A percentile compares a stretch with the other conserved stretches of the same genome.
phyloP scores from a whole-genome alignment of 257 asterid genomes.

The Solanum verrucosum region DNA sequence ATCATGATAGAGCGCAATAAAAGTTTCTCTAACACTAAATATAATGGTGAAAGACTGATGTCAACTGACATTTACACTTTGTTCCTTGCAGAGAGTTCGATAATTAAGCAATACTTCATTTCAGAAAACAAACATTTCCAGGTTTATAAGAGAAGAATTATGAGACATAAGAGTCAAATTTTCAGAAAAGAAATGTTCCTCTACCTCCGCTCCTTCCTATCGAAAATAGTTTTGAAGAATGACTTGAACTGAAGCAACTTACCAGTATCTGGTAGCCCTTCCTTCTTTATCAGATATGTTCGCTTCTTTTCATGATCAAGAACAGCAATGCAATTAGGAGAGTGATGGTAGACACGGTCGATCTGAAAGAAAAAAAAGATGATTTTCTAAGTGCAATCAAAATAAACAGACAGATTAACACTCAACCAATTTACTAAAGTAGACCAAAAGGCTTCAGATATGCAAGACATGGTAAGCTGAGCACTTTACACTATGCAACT shows the following conservation, averaged over 20 bases:
- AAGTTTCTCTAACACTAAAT: background rate
- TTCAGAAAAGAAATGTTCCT: background rate
- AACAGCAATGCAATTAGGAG: constrained; percentile 63
- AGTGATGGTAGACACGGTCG: constrained; percentile 70
- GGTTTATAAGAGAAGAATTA: background rate
- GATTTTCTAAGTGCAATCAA: background rate
- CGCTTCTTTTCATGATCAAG: constrained; percentile 87
- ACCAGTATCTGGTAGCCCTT: constrained; percentile 89
- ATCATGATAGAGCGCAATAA: background rate
- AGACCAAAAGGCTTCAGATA: background rate
- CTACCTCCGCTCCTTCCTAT: background rate
- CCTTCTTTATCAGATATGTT: constrained; percentile 68
- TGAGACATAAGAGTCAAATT: background rate
- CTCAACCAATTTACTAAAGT: background rate
- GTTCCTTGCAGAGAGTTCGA: background rate
- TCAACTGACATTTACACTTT: background rate
- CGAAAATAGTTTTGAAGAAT: background rate
- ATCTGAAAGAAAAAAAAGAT: constrained; percentile 34
- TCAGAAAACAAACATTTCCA: background rate
- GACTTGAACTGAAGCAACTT: constrained; percentile 7
- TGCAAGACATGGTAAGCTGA: background rate
- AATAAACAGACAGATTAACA: background rate
- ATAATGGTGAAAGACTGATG: background rate
- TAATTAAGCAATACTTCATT: background rate
- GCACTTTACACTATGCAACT: background rate